A percentile compares a stretch with the other conserved stretches of the same genome.
These are phyloP conservation scores for Lactifluus subvellereus DNA, from an alignment of 768 basidiomycete genomes.

Conservation along the genomic window DNA sequence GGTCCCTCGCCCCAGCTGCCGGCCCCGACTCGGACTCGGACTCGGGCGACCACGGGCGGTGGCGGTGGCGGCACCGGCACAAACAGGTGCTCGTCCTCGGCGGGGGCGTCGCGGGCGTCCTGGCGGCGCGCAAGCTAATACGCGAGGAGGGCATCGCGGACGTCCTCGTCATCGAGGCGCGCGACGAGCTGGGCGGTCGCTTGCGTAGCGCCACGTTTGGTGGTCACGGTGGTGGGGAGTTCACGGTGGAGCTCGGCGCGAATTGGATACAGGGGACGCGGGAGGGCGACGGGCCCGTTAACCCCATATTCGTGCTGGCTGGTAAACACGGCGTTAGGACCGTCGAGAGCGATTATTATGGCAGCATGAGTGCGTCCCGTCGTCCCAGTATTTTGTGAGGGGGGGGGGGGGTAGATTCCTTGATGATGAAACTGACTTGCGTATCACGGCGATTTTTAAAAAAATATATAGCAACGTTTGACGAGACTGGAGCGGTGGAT, in stretches of 20 bases:
- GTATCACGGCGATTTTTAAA: too few relatives aligned
- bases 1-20: too few relatives aligned
- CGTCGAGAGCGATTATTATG: constrained; percentile 33
- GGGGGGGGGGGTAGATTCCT: too few relatives aligned
- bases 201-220: constrained; percentile 42
- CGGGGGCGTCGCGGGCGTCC: constrained; percentile 56
- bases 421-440: too few relatives aligned
- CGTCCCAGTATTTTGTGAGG: too few relatives aligned
- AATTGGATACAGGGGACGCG: constrained; percentile 41
- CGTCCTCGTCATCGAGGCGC: constrained; percentile 53
- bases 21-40: too few relatives aligned
- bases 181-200: constrained; percentile 50
- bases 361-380: constrained; percentile 27
- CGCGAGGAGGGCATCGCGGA: constrained; percentile 43
- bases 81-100: constrained; percentile 52
- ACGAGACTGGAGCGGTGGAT: constrained; percentile 42
- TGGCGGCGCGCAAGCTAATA: constrained; percentile 54
- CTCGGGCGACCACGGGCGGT: too few relatives aligned
- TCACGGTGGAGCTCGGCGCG: constrained; percentile 33
- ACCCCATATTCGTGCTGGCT: constrained; percentile 52
- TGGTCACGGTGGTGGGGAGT: constrained; percentile 30
- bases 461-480: constrained; percentile 45
- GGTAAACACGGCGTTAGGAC: constrained; percentile 45
- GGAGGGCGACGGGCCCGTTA: constrained; percentile 39
- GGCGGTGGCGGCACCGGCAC: too few relatives aligned